A percentile compares a stretch with the other conserved stretches of the same genome.
Conservation (phyloP, 2,329 filamentous ascomycete species). For the Orbilia quercus region DNA sequence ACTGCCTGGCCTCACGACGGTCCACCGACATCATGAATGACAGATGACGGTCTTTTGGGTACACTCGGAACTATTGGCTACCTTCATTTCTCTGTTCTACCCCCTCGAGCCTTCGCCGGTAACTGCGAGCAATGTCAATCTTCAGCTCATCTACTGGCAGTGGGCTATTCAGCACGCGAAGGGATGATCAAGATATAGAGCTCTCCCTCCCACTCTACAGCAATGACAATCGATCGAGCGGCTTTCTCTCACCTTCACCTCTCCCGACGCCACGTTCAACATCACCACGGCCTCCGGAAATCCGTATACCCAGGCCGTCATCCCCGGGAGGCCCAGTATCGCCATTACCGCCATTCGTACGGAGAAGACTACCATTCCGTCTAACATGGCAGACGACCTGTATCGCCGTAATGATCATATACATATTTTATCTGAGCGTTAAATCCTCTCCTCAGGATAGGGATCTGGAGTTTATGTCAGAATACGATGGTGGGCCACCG, state of each 20-base stretch:
- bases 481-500: constrained; percentile 49
- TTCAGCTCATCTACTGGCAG: constrained; percentile 35
- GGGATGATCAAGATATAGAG: constrained; percentile 42
- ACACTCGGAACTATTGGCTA: neutral
- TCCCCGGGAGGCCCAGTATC: constrained; percentile 7
- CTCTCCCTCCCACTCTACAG: constrained; percentile 47
- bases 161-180: constrained; percentile 38
- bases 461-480: constrained; percentile 7
- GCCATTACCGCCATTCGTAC: constrained; percentile 19
- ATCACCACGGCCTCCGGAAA: constrained; percentile 41
- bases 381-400: constrained; percentile 37
- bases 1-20: neutral
- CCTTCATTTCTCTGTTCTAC: neutral
- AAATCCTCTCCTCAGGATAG: neutral
- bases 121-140: constrained; percentile 25
- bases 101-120: neutral
- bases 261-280: constrained; percentile 39
- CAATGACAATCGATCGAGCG: constrained; percentile 48
- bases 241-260: constrained; percentile 38
- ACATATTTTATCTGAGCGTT: constrained; percentile 22
- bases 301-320: constrained; percentile 28
- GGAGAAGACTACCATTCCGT: constrained; percentile 30
- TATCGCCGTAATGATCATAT: constrained; percentile 26
- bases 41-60: neutral
- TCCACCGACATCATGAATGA: neutral